These are phyloP conservation scores for Pneumocystis carinii DNA, from an alignment of 1,139 yeast genomes.

Conservation along the genomic window DNA sequence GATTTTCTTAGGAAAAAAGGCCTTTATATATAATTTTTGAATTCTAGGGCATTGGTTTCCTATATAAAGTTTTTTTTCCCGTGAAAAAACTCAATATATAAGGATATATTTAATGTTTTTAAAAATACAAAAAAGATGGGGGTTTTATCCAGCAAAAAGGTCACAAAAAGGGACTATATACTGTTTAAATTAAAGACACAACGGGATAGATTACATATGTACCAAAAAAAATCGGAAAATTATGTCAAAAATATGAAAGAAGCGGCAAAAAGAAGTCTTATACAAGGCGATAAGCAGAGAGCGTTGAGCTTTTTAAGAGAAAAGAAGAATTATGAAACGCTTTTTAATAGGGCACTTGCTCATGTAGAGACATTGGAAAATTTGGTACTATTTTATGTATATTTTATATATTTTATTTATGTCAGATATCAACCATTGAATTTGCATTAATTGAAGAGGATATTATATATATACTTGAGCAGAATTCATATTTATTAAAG, in stretches of 20 bases:
- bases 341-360: constrained; percentile 52
- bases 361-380: constrained; percentile 68
- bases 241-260: constrained; percentile 44
- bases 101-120: background rate
- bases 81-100: background rate
- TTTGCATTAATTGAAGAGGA: constrained; percentile 79
- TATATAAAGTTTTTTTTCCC: background rate
- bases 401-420: background rate
- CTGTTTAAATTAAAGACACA: constrained; percentile 74
- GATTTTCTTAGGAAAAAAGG: background rate
- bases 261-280: constrained; percentile 44
- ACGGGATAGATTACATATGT: constrained; percentile 66
- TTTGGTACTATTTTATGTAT: constrained; percentile 21
- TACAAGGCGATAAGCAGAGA: constrained; percentile 37
- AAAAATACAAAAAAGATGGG: background rate
- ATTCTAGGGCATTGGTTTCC: background rate
- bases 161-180: constrained; percentile 74
- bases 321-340: constrained; percentile 65
- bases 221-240: constrained; percentile 45
- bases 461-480: constrained; percentile 60
- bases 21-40: background rate
- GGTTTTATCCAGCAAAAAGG: constrained; percentile 18
- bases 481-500: constrained; percentile 63
- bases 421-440: constrained; percentile 41
- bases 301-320: constrained; percentile 63